A percentile compares a stretch with the other conserved stretches of the same genome.
These are phyloP conservation scores for Starmera dryadoides DNA, from an alignment of 805 yeast genomes.

Conservation along the genomic window DNA sequence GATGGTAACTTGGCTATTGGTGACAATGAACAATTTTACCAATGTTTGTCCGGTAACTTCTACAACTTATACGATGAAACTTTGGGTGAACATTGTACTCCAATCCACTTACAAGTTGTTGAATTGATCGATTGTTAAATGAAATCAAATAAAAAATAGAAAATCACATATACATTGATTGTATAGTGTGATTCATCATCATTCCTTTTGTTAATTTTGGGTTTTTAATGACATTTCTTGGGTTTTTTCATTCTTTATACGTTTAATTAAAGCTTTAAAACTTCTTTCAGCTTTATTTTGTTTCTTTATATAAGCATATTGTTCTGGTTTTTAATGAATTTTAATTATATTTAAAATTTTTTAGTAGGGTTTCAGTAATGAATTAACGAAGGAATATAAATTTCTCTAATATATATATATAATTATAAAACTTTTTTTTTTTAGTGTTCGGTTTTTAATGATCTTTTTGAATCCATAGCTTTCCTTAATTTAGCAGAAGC, in stretches of 20 bases:
- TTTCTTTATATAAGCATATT: not conserved
- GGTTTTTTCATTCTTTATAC: not conserved
- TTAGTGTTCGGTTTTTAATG: not conserved
- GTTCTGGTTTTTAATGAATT: not conserved
- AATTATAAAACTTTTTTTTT: no score
- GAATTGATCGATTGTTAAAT: constrained; percentile 43
- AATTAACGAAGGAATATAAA: no score
- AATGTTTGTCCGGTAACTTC: constrained; percentile 64
- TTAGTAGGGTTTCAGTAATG: no score
- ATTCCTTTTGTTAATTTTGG: not conserved
- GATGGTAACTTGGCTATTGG: constrained; percentile 55
- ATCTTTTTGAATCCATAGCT: not conserved
- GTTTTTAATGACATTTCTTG: not conserved
- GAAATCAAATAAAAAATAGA: not conserved
- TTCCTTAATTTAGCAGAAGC: not conserved
- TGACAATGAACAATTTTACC: constrained; percentile 48
- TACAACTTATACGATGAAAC: constrained; percentile 62
- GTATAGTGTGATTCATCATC: not conserved
- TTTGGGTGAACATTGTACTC: constrained; percentile 50
- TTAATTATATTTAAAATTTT: no score
- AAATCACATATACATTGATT: not conserved
- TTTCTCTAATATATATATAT: no score
- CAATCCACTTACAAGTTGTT: constrained; percentile 48
- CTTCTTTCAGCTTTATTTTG: not conserved
- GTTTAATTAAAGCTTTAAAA: no score